Evolutionary conservation across 1,139 yeast genomes (phyloP), one percentile per base, ranked within the genome.

Genomic region (Geotrichum klebahnii): DNA sequence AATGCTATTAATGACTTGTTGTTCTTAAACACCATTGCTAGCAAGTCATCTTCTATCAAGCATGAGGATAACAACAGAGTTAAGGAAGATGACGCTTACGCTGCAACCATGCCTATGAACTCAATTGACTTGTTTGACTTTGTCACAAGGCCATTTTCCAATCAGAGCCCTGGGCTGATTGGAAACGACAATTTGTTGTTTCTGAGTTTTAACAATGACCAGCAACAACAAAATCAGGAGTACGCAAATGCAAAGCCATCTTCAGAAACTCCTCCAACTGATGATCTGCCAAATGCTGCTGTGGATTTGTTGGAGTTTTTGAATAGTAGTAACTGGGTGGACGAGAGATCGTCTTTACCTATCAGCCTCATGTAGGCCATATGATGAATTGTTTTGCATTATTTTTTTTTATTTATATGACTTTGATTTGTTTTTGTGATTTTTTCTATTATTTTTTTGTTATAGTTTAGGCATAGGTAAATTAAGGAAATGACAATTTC

Each of bases 111-210:
- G 36, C 35, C 24, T 28, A 40, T 29, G 26, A 40, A 23, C 36
- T 35, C 50, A 3, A 48, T 48, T 48, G 51, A 48, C 26, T 26
- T 48, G 40, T 48, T 48, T 48, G 51, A 48, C 14, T 48, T 48
- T 38, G 44, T 48, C 12, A 48, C 47, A n/a, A 46, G 47, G 12
- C 46, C 46, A 22, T 43, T 14, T 14, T 22, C 38, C n/a, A 19
- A 14, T 6, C 40, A 34, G 20, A 35, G 24, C 31, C 33, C 20
- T 24, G 51, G 47, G n/a, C 35, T 48, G 8, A 39, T 48, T 17
- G 32, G 29, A 10, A 41, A 42, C 10, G 51, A 48, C 24, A 34
- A 43, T 33, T 16, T 43, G 42, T 12, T 47, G 42, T 42, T 37
- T 19, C 12, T 47, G 26, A 35, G 34, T 20, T 41, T 23, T 16